Evolutionary conservation across 768 basidiomycete species (phyloP).

Genomic region (Lactarius hatsudake): DNA sequence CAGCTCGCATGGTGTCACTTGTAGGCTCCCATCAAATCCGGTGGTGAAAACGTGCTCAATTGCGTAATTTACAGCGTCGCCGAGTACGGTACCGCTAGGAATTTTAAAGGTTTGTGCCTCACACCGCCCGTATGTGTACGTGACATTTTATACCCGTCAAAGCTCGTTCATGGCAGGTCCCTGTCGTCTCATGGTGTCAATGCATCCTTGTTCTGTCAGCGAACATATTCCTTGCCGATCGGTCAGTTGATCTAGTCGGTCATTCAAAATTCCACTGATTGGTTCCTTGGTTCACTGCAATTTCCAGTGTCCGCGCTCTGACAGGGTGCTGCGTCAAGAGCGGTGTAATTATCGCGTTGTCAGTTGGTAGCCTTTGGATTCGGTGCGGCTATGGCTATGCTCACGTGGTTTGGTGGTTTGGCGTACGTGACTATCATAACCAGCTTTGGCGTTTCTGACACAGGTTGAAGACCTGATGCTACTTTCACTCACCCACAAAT

Average conservation of each 20-base stretch:
- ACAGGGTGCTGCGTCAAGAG: not conserved
- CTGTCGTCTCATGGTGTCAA: not conserved
- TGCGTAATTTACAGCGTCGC: not conserved
- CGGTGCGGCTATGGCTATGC: not conserved
- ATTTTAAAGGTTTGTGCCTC: not conserved
- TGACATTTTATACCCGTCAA: not conserved
- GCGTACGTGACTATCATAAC: not conserved
- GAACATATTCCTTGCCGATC: conserved; percentile 6
- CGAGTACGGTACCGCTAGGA: not conserved
- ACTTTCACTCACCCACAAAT: not conserved
- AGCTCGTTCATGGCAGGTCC: not conserved
- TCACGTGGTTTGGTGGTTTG: not conserved
- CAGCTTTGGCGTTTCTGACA: not conserved
- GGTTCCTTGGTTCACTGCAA: not conserved
- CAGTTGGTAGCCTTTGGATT: not conserved
- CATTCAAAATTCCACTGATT: not conserved
- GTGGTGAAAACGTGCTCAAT: not conserved
- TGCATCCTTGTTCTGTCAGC: conserved; percentile 1
- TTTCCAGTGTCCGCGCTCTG: not conserved
- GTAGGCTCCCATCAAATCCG: not conserved
- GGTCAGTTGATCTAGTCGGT: not conserved
- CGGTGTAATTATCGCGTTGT: not conserved
- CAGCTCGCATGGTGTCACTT: not conserved
- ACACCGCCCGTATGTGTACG: not conserved
- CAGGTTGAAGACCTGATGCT: not conserved